Base-by-base conservation (phyloP, 139 green algal species). In the Auxenochlorella pyrenoidosa region DNA sequence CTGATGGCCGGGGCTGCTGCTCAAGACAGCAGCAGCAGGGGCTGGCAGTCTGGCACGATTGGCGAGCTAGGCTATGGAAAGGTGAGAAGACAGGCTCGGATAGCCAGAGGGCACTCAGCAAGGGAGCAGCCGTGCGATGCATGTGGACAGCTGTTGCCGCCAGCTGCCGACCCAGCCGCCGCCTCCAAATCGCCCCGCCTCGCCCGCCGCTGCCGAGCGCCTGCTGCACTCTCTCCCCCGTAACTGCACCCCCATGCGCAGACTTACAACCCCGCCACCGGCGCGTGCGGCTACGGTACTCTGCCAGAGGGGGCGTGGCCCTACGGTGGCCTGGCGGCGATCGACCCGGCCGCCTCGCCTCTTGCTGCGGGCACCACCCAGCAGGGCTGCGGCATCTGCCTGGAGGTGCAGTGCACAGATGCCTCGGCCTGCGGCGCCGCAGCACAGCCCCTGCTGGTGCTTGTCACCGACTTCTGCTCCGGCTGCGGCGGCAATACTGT, bases 361-460 rank as follows among this genome's bases (percentile, higher is more conserved):
- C 79, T 88, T 44, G 76, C 76, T 8, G 73, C 38, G 58, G 85
- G 34, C 0, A n/a, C 54, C 36, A 58, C 16, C 21, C 75, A 78
- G 76, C 63, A 84, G 36, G 85, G 85, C 34, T 88, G 85, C 44
- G 85, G 76, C 41, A 22, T 79, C 5, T 88, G 85, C 63, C 63
- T 88, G 60, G 76, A 88, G 60, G 76, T 88, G 43, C 60, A 88
- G 59, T 88, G 85, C 44, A 71, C 63, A 5, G 76, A 84, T 5
- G 10, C 59, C 8, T 18, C 34, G 1, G 58, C 54, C 19, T 86
- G 82, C 82, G 66, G 43, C 43, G 24, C 66, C n/a, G 26, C 79
- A 41, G 22, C 38, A 32, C 19, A n/a, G 40, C 18, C 82, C 0
- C n/a, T 86, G 82, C 26, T 86, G 34, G 75, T 79, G 43, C 85